Base-by-base conservation (phyloP, 2,329 filamentous ascomycete genomes). In the Penicillium sp. region DNA sequence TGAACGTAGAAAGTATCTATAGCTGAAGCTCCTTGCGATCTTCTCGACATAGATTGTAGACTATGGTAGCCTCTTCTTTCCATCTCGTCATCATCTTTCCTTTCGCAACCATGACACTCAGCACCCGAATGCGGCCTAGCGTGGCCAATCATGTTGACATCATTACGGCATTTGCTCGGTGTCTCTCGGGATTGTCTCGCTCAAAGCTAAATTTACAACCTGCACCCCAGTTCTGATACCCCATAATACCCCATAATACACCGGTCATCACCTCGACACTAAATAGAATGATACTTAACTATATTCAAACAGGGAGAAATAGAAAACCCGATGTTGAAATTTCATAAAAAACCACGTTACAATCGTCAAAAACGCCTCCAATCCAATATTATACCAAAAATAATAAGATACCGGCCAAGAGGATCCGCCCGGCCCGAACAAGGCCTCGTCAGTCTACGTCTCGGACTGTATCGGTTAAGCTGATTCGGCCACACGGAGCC, bases 401-500 rank as follows among this genome's bases (percentile, higher is more conserved):
- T 33, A 33, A 39, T 39, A 39, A 39, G 35, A 39, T 39, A 39
- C 35, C 35, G 35, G 35, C 9, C 35, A 39, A 3, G 35, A 39
- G 39, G 50, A 45, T 46, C 50, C 27, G 50, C 42, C 54, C 60
- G 58, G 57, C 53, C 61, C 62, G 59, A 58, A 11, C 50, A 53
- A 35, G 21, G 10, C 19, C 19, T 52, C 33, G 43, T 54, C 53
- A 59, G 25, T 61, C 53, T 42, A 58, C 50, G 64, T 72, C 65
- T 72, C 71, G 69, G 55, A 56, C 59, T 64, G 68, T 70, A 64
- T 74, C 72, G 72, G 72, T 52, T 73, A 72, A 54, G 27, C 50
- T 31, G 16, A 25, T 39, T 73, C 72, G 72, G 72, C 66, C 68
- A 67, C 69, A 73, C 69, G 72, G 72, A 74, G 67, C 50, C 19